Evolutionary conservation across 31 red algal species (phyloP), one percentile per base, ranked within the genome.

Genomic region (Porphyra umbilicalis): DNA sequence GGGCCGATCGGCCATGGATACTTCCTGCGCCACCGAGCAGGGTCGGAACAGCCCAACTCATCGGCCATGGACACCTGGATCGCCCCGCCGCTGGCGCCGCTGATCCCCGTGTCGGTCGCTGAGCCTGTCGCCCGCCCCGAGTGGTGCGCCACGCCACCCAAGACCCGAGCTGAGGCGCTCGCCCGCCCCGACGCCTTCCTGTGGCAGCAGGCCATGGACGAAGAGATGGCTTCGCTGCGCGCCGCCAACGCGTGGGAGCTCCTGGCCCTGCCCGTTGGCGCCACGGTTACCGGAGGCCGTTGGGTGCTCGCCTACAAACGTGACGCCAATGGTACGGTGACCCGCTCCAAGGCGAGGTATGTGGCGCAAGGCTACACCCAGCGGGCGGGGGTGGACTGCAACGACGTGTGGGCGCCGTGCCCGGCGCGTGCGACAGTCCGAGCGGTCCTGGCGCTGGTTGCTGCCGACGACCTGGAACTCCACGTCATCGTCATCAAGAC

Each of bases 101-200:
- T n/a, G 81, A 76, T 83, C 76, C 76, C 32, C 74, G 33, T 30
- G 67, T 35, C 67, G 31, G n/a, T 83, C 67, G 33, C 46, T 76
- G 46, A 25, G 74, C 29, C 0, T 68, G 30, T 44, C 34, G 74
- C 76, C 42, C n/a, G n/a, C n/a, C n/a, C n/a, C n/a, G n/a, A n/a
- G n/a, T n/a, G n/a, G n/a, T n/a, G n/a, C n/a, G n/a, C n/a, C n/a
- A n/a, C n/a, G n/a, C n/a, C n/a, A n/a, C n/a, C n/a, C n/a, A n/a
- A n/a, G n/a, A n/a, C n/a, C n/a, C n/a, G n/a, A n/a, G n/a, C n/a
- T n/a, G n/a, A n/a, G n/a, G n/a, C n/a, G n/a, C n/a, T n/a, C n/a
- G 76, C 74, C 0, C 9, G 37, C 76, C 10, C 42, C 33, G 13
- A 77, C 13, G 13, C 16, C 74, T 9, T 31, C 0, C 32, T 2